Conservation (phyloP, 2,329 filamentous ascomycete genomes). For the Pseudopithomyces maydicus region DNA sequence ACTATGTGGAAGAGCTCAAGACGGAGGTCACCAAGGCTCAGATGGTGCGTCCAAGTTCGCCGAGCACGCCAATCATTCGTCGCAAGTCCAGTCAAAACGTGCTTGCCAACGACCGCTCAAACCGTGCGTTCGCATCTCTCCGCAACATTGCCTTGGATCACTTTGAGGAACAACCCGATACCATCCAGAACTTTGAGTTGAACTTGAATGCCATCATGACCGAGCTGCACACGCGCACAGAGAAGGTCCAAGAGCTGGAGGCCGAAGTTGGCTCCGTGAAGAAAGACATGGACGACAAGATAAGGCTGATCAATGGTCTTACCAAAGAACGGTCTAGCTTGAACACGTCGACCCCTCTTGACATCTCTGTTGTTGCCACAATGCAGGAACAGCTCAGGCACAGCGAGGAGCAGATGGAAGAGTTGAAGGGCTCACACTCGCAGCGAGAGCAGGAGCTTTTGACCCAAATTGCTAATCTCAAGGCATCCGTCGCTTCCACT, state of each 20-base stretch:
- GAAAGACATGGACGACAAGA: slow-evolving; percentile 97
- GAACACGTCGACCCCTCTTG: slow-evolving; percentile 78
- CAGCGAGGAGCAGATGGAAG: slow-evolving; percentile 77
- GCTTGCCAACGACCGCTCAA: slow-evolving; percentile 85
- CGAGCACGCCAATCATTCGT: slow-evolving; percentile 78
- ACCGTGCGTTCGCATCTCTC: slow-evolving; percentile 86
- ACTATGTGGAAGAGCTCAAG: slow-evolving; percentile 90
- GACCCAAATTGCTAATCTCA: slow-evolving; percentile 72
- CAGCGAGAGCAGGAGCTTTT: slow-evolving; percentile 75
- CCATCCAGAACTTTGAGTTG: slow-evolving; percentile 89
- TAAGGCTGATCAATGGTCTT: slow-evolving; percentile 91
- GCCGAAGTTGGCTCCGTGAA: slow-evolving; percentile 80
- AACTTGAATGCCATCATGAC: slow-evolving; percentile 92
- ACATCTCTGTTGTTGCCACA: slow-evolving; percentile 86
- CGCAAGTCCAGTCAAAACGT: slow-evolving; percentile 92
- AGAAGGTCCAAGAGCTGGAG: slow-evolving; percentile 89
- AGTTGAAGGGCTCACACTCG: slow-evolving; percentile 74
- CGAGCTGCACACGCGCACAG: slow-evolving; percentile 83
- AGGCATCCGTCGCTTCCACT: slow-evolving; percentile 53
- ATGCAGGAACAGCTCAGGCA: slow-evolving; percentile 87
- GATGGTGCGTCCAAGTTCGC: slow-evolving; percentile 63
- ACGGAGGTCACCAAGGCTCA: slow-evolving; percentile 81
- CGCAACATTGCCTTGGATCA: slow-evolving; percentile 87
- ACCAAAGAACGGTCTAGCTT: slow-evolving; percentile 92
- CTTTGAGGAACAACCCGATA: slow-evolving; percentile 80